Percentiles rank a stretch among this genome's conserved stretches.
phyloP scores from a whole-genome alignment of 768 basidiomycete species.

The Thelephora ganbajun region DNA sequence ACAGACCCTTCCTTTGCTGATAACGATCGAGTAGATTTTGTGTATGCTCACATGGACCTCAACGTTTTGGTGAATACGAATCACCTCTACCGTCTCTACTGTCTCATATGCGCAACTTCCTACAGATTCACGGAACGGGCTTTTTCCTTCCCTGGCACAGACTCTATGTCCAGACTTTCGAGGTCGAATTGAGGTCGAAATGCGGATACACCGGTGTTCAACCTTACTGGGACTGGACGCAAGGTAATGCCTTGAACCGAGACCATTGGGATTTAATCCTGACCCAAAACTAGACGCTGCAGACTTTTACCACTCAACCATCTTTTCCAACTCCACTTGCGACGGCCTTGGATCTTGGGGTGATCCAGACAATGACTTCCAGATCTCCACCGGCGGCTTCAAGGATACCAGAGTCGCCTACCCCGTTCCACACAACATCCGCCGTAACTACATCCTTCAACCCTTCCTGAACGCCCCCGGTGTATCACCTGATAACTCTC shows the following conservation, averaged over 20 bases:
- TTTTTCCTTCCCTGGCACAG: conserved; percentile 18
- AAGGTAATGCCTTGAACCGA: conserved; percentile 2
- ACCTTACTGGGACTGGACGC: conserved; percentile 19
- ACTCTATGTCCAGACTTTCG: conserved; percentile 11
- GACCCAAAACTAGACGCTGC: conserved; percentile 9
- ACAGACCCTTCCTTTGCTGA: not conserved
- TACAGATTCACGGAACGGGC: conserved; percentile 13
- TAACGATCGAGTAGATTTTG: conserved; percentile 3
- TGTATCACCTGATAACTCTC: conserved; percentile 8
- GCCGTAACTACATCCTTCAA: conserved; percentile 21
- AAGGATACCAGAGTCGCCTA: conserved; percentile 16
- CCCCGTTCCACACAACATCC: conserved; percentile 18
- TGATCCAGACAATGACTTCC: conserved; percentile 9
- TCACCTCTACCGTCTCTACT: not conserved
- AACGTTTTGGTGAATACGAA: conserved; percentile 6
- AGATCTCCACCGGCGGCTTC: conserved; percentile 17
- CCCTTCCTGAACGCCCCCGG: conserved; percentile 13
- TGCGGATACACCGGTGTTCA: conserved; percentile 12
- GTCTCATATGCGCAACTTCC: not conserved
- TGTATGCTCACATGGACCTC: conserved; percentile 16
- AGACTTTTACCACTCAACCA: conserved; percentile 9
- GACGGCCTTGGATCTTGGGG: conserved; percentile 18
- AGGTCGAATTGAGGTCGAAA: conserved; percentile 9
- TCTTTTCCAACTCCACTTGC: conserved; percentile 10
- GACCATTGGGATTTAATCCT: not conserved